A percentile compares a stretch with the other conserved stretches of the same genome.
These are phyloP conservation scores for Dioscorea zingiberensis DNA, from an alignment of 106 monocot genomes.

Conservation along the genomic window DNA sequence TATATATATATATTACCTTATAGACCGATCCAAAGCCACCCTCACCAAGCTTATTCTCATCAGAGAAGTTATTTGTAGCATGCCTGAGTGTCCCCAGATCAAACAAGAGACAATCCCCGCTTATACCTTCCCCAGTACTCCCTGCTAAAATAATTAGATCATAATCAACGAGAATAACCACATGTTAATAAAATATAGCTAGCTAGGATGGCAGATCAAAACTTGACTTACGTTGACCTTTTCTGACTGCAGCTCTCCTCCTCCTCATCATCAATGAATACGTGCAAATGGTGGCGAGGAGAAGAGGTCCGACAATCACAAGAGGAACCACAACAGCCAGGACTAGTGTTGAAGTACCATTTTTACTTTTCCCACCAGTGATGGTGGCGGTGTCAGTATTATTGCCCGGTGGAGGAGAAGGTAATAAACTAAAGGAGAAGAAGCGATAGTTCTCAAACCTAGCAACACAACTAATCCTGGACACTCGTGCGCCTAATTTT, in stretches of 20 bases:
- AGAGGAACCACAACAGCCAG: neutral
- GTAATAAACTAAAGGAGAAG: neutral
- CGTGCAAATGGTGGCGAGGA: too few species aligned
- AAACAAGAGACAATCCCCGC: neutral
- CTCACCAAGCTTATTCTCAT: slow-evolving; percentile 1
- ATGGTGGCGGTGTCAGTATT: too few species aligned
- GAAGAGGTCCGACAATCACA: too few species aligned
- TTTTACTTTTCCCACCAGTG: neutral
- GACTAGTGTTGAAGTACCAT: neutral
- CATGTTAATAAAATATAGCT: too few species aligned
- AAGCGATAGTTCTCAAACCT: neutral
- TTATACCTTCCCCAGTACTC: too few species aligned
- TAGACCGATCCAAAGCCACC: slow-evolving; percentile 3
- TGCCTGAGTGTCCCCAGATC: neutral
- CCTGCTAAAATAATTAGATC: too few species aligned
- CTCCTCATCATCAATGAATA: too few species aligned
- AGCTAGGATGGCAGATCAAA: too few species aligned
- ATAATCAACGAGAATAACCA: too few species aligned
- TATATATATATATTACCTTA: neutral
- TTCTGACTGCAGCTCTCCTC: too few species aligned
- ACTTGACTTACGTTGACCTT: too few species aligned
- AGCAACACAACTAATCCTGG: neutral
- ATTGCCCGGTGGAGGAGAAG: too few species aligned
- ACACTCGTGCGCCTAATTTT: slow-evolving; percentile 2
- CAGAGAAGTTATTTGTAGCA: slow-evolving; percentile 2